Percentiles rank a stretch among this genome's conserved stretches.
These are phyloP conservation scores for Zoysia pacifica DNA, from an alignment of 176 grass and related monocot species.

Conservation along the genomic window DNA sequence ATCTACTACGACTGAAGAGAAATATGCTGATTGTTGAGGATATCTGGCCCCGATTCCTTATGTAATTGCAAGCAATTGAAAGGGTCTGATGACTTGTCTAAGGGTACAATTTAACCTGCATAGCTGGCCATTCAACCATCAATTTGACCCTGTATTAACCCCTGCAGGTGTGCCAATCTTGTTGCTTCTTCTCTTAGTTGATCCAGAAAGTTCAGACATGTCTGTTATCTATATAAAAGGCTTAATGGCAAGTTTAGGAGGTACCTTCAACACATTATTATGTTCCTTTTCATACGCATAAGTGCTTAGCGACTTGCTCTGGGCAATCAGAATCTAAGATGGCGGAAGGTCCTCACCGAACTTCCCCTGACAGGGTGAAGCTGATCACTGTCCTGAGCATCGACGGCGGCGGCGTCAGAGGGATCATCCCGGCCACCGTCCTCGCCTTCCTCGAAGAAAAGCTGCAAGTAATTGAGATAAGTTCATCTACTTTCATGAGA, in stretches of 20 bases:
- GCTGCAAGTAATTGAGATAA: slow-evolving; percentile 52
- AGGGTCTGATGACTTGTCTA: not conserved
- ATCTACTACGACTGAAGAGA: not conserved
- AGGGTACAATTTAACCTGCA: slow-evolving; percentile 4
- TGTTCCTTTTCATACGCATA: not conserved
- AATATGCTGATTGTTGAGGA: not conserved
- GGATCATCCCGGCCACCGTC: slow-evolving; percentile 71
- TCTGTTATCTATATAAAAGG: slow-evolving; percentile 31
- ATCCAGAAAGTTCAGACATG: slow-evolving; percentile 3
- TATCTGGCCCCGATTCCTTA: slow-evolving; percentile 20
- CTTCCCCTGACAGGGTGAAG: slow-evolving; percentile 43
- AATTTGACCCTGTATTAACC: not conserved
- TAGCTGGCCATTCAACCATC: slow-evolving; percentile 1
- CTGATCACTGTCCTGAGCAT: slow-evolving; percentile 72
- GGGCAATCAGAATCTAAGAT: slow-evolving; percentile 11
- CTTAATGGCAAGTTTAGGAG: not conserved
- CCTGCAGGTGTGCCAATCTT: not conserved
- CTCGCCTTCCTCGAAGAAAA: slow-evolving; percentile 60
- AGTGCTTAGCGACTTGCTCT: slow-evolving; percentile 5
- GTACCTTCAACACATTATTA: not conserved
- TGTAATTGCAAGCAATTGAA: slow-evolving; percentile 3
- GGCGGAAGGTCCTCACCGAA: slow-evolving; percentile 16
- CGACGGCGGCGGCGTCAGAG: slow-evolving; percentile 69
- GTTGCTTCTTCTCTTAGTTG: slow-evolving; percentile 28
- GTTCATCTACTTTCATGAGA: not conserved